Evolutionary conservation across 2,329 filamentous ascomycete species (phyloP).

Genomic region (Scedosporium apiospermum): DNA sequence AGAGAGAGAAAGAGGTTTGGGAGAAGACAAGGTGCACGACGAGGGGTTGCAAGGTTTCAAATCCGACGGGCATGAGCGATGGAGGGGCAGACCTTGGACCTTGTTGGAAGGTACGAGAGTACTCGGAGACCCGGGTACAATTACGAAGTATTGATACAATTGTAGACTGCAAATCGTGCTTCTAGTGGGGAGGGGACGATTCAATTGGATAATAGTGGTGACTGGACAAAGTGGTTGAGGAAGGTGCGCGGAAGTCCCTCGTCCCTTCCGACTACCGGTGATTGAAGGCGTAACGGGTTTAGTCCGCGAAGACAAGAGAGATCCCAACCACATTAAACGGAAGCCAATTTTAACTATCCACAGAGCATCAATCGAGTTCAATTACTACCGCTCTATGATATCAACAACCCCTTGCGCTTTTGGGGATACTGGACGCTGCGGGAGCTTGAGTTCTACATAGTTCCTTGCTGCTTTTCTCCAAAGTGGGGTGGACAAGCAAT

Average conservation of each 20-base stretch:
- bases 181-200: background rate
- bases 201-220: background rate
- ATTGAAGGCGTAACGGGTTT: background rate
- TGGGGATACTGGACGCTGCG: too few species aligned
- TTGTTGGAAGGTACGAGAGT: background rate
- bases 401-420: too few species aligned
- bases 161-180: too few species aligned
- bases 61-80: background rate
- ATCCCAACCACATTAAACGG: too few species aligned
- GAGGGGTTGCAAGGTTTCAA: constrained; percentile 5
- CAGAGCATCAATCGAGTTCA: too few species aligned
- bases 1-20: constrained; percentile 6
- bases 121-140: background rate
- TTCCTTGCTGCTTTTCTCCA: too few species aligned
- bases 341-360: too few species aligned
- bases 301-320: too few species aligned
- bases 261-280: background rate
- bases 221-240: background rate
- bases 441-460: too few species aligned
- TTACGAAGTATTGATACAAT: too few species aligned
- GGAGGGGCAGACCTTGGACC: constrained; percentile 1
- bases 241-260: background rate
- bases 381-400: too few species aligned
- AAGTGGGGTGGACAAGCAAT: background rate
- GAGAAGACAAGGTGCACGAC: constrained; percentile 4